Evolutionary conservation across 2,329 filamentous ascomycete genomes (phyloP).

Genomic region (Spiromastix sp.): DNA sequence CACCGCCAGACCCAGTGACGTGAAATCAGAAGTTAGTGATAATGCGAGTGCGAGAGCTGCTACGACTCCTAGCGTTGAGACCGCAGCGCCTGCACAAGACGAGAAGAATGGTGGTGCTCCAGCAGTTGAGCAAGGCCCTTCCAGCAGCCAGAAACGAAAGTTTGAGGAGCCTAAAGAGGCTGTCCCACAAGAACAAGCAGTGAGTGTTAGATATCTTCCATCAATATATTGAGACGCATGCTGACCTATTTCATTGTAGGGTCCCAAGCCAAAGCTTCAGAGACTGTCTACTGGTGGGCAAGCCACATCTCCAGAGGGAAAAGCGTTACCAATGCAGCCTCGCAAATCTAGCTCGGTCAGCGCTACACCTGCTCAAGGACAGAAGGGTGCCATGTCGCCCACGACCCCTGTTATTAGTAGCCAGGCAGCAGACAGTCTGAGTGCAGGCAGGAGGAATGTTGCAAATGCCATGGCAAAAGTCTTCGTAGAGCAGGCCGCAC

Average conservation of each 20-base stretch:
- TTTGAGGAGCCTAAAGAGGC: constrained; percentile 29
- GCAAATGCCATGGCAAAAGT: constrained; percentile 63
- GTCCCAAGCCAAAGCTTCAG: constrained; percentile 32
- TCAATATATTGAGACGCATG: not conserved
- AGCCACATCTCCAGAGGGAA: constrained; percentile 12
- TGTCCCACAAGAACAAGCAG: constrained; percentile 19
- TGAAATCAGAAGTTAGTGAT: constrained; percentile 36
- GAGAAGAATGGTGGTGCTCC: constrained; percentile 23
- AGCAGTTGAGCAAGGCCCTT: constrained; percentile 9
- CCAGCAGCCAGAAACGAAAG: constrained; percentile 35
- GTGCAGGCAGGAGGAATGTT: constrained; percentile 54
- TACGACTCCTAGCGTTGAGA: constrained; percentile 17
- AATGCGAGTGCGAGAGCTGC: constrained; percentile 20
- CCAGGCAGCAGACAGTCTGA: constrained; percentile 42
- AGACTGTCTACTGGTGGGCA: constrained; percentile 22
- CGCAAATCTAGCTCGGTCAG: constrained; percentile 24
- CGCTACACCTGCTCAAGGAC: constrained; percentile 19
- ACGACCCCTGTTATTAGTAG: constrained; percentile 21
- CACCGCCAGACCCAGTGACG: constrained; percentile 56
- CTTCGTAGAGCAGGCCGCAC: constrained; percentile 55
- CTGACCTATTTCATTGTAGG: constrained; percentile 23
- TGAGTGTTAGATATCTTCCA: not conserved
- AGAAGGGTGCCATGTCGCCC: constrained; percentile 22
- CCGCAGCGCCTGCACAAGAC: constrained; percentile 16
- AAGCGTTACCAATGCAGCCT: constrained; percentile 17